A percentile compares a stretch with the other conserved stretches of the same genome.
Conservation (phyloP, 345 rosid genomes). For the Rubroshorea leprosula region DNA sequence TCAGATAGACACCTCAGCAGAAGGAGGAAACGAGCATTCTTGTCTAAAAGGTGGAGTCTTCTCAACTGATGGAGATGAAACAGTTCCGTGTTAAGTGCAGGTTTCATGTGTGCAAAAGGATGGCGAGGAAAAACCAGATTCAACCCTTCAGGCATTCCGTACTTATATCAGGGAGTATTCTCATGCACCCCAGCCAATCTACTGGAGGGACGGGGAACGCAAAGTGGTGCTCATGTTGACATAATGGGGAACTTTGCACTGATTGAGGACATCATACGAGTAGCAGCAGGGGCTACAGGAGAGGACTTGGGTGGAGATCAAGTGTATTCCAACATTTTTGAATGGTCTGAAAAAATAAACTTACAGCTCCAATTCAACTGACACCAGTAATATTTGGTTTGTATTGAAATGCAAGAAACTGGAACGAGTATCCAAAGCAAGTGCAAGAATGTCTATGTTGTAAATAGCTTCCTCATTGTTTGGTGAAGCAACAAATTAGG, state of each 20-base stretch:
- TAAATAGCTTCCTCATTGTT: no score
- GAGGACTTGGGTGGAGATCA: slow-evolving; percentile 55
- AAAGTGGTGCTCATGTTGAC: slow-evolving; percentile 74
- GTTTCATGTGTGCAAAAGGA: slow-evolving; percentile 70
- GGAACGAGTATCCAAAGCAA: no score
- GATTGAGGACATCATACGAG: slow-evolving; percentile 61
- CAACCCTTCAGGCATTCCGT: slow-evolving; percentile 59
- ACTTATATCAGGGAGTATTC: slow-evolving; percentile 53
- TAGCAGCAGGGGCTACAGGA: slow-evolving; percentile 61
- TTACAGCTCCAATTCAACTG: slow-evolving; percentile 30
- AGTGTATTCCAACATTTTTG: slow-evolving; percentile 52
- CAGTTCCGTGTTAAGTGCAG: slow-evolving; percentile 61
- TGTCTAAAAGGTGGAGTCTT: slow-evolving; percentile 62
- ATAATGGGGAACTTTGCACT: slow-evolving; percentile 75
- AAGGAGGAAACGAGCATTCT: slow-evolving; percentile 35
- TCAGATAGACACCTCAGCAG: slow-evolving; percentile 57
- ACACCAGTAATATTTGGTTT: no score
- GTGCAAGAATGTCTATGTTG: background rate
- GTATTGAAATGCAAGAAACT: no score
- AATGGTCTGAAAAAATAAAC: slow-evolving; percentile 53
- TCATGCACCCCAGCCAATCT: slow-evolving; percentile 70
- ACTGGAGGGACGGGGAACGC: slow-evolving; percentile 71
- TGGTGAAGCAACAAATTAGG: no score
- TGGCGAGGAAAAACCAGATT: slow-evolving; percentile 75
- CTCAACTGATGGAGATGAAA: slow-evolving; percentile 58